These are phyloP conservation scores for Picocystis sp. DNA, from an alignment of 163 green algal genomes.

Conservation along the genomic window DNA sequence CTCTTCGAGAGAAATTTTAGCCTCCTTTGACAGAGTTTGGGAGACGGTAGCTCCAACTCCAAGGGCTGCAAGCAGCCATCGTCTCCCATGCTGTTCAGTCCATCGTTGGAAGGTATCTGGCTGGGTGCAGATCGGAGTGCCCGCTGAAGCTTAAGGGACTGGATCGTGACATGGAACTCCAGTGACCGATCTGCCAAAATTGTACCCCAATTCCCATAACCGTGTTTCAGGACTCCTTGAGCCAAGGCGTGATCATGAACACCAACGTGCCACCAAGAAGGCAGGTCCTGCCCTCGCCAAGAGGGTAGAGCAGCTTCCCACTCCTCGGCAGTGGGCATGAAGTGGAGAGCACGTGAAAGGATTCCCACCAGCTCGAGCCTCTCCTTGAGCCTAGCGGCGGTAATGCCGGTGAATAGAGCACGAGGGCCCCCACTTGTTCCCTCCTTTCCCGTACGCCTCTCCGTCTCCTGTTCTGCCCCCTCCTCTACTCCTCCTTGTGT, in stretches of 20 bases:
- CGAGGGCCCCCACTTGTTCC: too few species aligned
- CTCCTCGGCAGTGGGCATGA: constrained; percentile 4
- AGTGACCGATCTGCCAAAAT: constrained; percentile 10
- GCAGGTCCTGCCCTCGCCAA: constrained; percentile 9
- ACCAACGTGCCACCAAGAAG: constrained; percentile 10
- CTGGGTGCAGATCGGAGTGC: not conserved
- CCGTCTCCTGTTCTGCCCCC: too few species aligned
- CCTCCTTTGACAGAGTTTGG: constrained; percentile 7
- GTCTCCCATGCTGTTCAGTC: too few species aligned
- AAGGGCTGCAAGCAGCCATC: too few species aligned
- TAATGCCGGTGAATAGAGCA: too few species aligned
- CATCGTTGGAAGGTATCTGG: too few species aligned
- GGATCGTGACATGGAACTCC: constrained; percentile 1
- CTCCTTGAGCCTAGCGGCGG: constrained; percentile 5
- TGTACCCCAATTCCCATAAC: constrained; percentile 5
- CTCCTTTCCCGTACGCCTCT: too few species aligned
- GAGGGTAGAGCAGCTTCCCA: too few species aligned
- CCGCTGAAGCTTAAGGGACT: not conserved
- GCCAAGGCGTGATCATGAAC: constrained; percentile 7
- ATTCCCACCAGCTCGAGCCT: constrained; percentile 15
- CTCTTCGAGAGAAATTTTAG: constrained; percentile 12
- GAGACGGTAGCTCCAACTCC: not conserved
- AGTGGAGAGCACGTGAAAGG: not conserved
- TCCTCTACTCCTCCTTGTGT: too few species aligned
- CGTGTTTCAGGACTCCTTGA: constrained; percentile 11